Percentiles rank a stretch among this genome's conserved stretches.
Conservation (phyloP, 139 green algal genomes). For the Micractinium conductrix region DNA sequence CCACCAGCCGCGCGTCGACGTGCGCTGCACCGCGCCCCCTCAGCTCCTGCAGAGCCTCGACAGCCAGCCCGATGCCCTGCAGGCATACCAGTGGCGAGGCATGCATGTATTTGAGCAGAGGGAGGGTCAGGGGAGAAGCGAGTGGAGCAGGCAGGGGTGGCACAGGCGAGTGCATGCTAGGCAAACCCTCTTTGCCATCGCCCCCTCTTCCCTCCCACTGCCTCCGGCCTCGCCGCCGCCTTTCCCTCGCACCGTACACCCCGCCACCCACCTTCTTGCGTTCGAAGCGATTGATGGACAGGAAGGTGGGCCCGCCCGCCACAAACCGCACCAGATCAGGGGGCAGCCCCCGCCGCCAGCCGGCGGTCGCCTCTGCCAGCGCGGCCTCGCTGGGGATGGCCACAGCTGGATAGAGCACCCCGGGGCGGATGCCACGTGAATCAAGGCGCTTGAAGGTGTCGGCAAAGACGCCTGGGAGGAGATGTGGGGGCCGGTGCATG, state of each 20-base stretch:
- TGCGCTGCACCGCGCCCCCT: background rate
- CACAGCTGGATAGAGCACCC: constrained; percentile 92
- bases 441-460: constrained; percentile 80
- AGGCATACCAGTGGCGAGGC: no score
- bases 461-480: constrained; percentile 70
- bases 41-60: constrained; percentile 69
- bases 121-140: no score
- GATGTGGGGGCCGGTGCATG: background rate
- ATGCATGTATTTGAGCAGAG: no score
- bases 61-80: constrained; percentile 81
- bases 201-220: no score
- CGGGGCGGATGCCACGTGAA: constrained; percentile 48
- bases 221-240: no score
- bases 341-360: constrained; percentile 56
- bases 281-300: constrained; percentile 99
- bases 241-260: no score
- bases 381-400: constrained; percentile 56
- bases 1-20: constrained; percentile 40
- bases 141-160: no score
- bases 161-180: no score
- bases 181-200: no score
- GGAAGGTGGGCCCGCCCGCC: constrained; percentile 64
- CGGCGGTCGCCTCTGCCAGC: constrained; percentile 42
- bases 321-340: constrained; percentile 59
- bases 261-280: constrained; percentile 84